Conservation (phyloP, 1,284 basidiomycete genomes). For the Schizophyllum amplum region DNA sequence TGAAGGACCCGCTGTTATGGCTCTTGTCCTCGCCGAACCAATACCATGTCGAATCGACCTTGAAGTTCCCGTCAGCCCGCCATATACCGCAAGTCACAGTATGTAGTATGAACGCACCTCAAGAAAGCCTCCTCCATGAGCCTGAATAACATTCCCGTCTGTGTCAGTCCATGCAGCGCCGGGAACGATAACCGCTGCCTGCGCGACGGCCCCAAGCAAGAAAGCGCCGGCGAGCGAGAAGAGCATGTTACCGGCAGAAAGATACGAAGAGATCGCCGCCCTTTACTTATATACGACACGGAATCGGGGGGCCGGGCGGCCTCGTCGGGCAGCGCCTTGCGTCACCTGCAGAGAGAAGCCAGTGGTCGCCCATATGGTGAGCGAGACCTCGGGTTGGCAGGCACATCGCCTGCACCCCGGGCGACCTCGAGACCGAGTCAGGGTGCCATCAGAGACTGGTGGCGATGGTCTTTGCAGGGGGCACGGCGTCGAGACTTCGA, state of each 20-base stretch:
- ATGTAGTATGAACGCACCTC: slow-evolving; percentile 42
- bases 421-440: too few species aligned
- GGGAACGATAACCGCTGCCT: slow-evolving; percentile 34
- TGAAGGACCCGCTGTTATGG: slow-evolving; percentile 46
- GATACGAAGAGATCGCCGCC: background rate
- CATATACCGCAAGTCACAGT: too few species aligned
- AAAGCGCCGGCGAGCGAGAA: background rate
- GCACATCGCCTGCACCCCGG: background rate
- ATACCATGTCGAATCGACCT: slow-evolving; percentile 52
- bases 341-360: background rate
- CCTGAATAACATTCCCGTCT: slow-evolving; percentile 54
- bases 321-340: background rate
- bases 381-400: background rate
- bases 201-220: background rate
- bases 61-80: background rate
- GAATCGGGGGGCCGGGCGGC: background rate
- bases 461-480: too few species aligned
- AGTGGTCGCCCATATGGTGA: background rate
- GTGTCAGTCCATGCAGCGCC: slow-evolving; percentile 61
- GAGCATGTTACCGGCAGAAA: background rate
- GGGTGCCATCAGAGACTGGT: too few species aligned
- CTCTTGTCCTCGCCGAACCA: slow-evolving; percentile 63
- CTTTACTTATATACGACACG: background rate
- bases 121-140: slow-evolving; percentile 53
- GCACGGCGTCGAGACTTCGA: too few species aligned